phyloP scores from a whole-genome alignment of 2,329 filamentous ascomycete species.

The Apiospora koreana region DNA sequence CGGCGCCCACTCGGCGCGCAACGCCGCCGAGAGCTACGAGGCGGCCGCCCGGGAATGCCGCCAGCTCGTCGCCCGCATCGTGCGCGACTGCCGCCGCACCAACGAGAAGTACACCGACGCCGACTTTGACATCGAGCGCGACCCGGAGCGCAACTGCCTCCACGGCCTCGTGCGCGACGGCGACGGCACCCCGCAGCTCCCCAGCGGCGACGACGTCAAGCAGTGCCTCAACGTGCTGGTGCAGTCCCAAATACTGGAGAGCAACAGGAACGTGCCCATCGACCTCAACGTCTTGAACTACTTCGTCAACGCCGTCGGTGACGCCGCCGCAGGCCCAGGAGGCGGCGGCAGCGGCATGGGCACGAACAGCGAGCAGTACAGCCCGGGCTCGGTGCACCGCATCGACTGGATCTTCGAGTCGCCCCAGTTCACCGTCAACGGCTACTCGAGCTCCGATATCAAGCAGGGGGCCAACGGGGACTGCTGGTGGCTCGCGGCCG shows the following conservation, averaged over 20 bases:
- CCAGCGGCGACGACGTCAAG: conserved; percentile 22
- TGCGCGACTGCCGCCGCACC: conserved; percentile 47
- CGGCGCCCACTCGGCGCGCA: conserved; percentile 33
- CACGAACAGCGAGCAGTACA: conserved; percentile 20
- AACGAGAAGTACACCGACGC: conserved; percentile 48
- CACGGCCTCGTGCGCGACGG: conserved; percentile 17
- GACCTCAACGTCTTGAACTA: conserved; percentile 21
- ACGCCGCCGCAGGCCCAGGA: neutral
- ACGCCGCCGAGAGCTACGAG: conserved; percentile 44
- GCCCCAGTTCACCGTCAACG: conserved; percentile 41
- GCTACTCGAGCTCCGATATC: conserved; percentile 42
- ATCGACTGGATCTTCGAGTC: conserved; percentile 45
- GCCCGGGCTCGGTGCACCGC: conserved; percentile 42
- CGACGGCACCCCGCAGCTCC: neutral
- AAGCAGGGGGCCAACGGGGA: conserved; percentile 57
- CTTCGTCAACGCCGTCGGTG: conserved; percentile 18
- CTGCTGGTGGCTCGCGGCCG: conserved; percentile 72
- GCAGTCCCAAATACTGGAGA: conserved; percentile 24
- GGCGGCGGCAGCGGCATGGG: conserved; percentile 13
- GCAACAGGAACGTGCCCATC: conserved; percentile 19
- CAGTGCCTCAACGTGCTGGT: conserved; percentile 24
- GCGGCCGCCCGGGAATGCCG: conserved; percentile 40
- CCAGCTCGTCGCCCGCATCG: conserved; percentile 39
- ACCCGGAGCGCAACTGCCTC: conserved; percentile 39
- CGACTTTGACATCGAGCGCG: conserved; percentile 45